Evolutionary conservation across 2,329 filamentous ascomycete genomes (phyloP).

Genomic region (Sporothrix inflata): DNA sequence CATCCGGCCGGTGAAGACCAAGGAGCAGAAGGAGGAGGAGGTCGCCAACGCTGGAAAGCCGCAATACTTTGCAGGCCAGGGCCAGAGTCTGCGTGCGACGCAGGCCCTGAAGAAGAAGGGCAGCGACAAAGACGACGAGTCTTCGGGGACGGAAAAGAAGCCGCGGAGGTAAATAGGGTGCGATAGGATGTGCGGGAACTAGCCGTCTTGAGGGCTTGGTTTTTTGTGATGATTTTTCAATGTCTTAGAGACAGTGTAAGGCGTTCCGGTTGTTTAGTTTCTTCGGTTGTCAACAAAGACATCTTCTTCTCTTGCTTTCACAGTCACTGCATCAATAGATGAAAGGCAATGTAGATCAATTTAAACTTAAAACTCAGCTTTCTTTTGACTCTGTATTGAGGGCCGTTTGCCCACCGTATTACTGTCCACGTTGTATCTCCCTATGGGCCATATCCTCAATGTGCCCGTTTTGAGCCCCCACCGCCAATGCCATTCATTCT

Average conservation of each 20-base stretch:
- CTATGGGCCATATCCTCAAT: background rate
- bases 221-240: background rate
- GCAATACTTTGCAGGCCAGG: slow-evolving; percentile 81
- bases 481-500: background rate
- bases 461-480: background rate
- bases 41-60: slow-evolving; percentile 63
- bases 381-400: background rate
- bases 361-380: background rate
- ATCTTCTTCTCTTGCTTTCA: background rate
- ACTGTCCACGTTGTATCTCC: background rate
- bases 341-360: background rate
- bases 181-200: too few species aligned
- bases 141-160: slow-evolving; percentile 54
- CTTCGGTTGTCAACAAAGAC: background rate
- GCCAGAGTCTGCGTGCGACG: slow-evolving; percentile 73
- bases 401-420: background rate
- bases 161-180: slow-evolving; percentile 40
- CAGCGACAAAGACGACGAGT: slow-evolving; percentile 54
- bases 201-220: background rate
- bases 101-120: slow-evolving; percentile 66
- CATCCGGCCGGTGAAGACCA: slow-evolving; percentile 82
- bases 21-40: slow-evolving; percentile 70
- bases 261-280: background rate
- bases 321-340: background rate
- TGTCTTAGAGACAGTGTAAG: background rate